Base-by-base conservation (phyloP, 2,329 filamentous ascomycete genomes). In the Zymoseptoria crescenta region DNA sequence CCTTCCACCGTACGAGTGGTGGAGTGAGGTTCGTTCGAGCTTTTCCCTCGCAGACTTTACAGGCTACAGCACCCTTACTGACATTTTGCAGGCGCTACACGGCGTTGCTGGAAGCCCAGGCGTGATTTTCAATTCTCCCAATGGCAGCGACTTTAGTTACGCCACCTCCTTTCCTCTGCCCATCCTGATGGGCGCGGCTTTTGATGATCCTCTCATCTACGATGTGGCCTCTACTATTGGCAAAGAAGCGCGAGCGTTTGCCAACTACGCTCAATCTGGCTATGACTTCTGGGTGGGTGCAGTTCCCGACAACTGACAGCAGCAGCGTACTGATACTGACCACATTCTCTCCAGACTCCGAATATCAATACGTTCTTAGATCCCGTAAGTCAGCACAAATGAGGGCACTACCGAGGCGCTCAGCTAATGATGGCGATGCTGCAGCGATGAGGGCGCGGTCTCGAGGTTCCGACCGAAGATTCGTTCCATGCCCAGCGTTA, bases 221-320 rank as follows among this genome's bases (percentile, higher is more conserved):
- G 72, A 77, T 2, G 80, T 88, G 2, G 85, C 79, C 1, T 74
- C 69, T 1, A 77, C 83, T 3, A 77, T 84, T 28, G 74, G 74
- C 2, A 86, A 80, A 0, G 85, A 88, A 67, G 83, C 82, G 0
- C 77, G 86, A 28, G 84, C 85, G 0, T 88, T 86, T 67, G 83
- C 76, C 8, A 62, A 59, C 51, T 56, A 52, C 45, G 54, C 19
- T 13, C 57, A 55, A 27, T 52, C 60, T n/a, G 57, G 60, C 6
- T 52, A 60, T 10, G 58, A 63, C 51, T 57, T 60, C 41, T 63
- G 54, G 55, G 30, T 35, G 29, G 13, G 29, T 8, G 8, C 29
- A 35, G 29, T 8, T 35, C 7, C 13, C 29, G 29, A 8, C 29
- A 8, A 35, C 8, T 35, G 29, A 10, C 7, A 35, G 29, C 13